A percentile compares a stretch with the other conserved stretches of the same genome.
Conservation (phyloP, 1,284 basidiomycete species). For the Irpex sp. region DNA sequence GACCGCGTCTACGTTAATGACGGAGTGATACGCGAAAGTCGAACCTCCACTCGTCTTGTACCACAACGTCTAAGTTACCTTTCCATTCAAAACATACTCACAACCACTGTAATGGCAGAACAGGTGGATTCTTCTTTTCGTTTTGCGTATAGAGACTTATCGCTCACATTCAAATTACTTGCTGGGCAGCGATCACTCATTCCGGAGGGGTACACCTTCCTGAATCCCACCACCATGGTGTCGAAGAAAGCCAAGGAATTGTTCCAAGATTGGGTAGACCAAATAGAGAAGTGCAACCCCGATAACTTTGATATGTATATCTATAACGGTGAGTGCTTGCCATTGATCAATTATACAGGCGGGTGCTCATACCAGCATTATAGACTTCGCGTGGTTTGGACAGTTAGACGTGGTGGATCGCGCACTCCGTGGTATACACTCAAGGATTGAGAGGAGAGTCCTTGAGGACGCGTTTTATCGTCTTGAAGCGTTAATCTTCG, state of each 20-base stretch:
- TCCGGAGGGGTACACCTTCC: constrained; percentile 34
- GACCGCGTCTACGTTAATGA: not conserved
- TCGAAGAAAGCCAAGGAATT: constrained; percentile 27
- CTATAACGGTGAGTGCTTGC: constrained; percentile 23
- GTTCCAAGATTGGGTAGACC: constrained; percentile 26
- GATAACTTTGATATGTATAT: constrained; percentile 34
- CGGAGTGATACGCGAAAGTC: not conserved
- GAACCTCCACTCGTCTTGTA: not conserved
- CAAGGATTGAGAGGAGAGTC: constrained; percentile 6
- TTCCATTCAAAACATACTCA: not conserved
- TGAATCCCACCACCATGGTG: constrained; percentile 28
- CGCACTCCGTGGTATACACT: constrained; percentile 8
- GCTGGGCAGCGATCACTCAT: constrained; percentile 14
- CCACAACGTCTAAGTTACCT: not conserved
- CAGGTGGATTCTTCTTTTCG: not conserved
- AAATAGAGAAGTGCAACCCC: constrained; percentile 34
- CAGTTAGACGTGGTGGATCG: constrained; percentile 7
- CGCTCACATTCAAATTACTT: not conserved
- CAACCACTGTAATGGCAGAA: not conserved
- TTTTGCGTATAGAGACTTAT: not conserved
- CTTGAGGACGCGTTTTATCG: constrained; percentile 7
- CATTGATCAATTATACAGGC: constrained; percentile 20
- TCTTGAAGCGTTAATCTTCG: constrained; percentile 7
- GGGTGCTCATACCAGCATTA: constrained; percentile 9
- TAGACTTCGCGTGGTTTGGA: constrained; percentile 12